Base-by-base conservation (phyloP, 1,139 yeast genomes). In the Eremothecium cymbalariae region DNA sequence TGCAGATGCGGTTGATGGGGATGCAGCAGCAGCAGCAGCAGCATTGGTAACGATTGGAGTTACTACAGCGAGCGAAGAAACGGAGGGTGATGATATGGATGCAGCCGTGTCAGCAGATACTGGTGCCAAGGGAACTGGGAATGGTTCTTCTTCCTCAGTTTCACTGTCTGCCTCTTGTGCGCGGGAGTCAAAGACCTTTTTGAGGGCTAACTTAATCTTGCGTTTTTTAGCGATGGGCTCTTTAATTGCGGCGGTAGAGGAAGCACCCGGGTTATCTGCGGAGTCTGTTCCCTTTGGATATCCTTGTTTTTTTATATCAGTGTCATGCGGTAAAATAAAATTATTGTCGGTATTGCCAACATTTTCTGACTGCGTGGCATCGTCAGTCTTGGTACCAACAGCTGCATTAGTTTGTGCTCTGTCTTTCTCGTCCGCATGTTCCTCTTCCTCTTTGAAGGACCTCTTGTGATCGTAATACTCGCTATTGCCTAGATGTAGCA, bases 401-500 rank as follows among this genome's bases (percentile, higher is more conserved):
- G 25, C 7, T 8, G 12, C 7, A 23, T 23, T 23, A 12, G 14
- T 5, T 32, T 34, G 38, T 8, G 39, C 41, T 7, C 30, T 5
- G 37, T 55, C 46, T 16, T 33, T 31, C 3, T 34, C 37, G 38
- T 55, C 60, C 14, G 27, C 33, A 12, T 31, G 31, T 18, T 38
- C 44, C 38, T 54, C 60, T 6, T 38, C 33, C 9, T 43, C 46
- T 34, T 42, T 51, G 41, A 37, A 48, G 2, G 48, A 28, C 28
- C 58, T 41, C 27, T 40, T 48, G 26, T 43, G 53, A 40, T 51
- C 57, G 36, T 52, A 51, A 38, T 51, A 45, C 4, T 39, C 39
- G 29, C 53, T 57, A 9, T 39, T 33, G 4, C 48, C 47, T n/a
- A 37, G 28, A 23, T 48, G 50, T 18, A 43, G 25, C 12, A 55